Percentiles rank a stretch among this genome's conserved stretches.
Conservation (phyloP, 495 filamentous ascomycete species). For the Penicillium canariense region DNA sequence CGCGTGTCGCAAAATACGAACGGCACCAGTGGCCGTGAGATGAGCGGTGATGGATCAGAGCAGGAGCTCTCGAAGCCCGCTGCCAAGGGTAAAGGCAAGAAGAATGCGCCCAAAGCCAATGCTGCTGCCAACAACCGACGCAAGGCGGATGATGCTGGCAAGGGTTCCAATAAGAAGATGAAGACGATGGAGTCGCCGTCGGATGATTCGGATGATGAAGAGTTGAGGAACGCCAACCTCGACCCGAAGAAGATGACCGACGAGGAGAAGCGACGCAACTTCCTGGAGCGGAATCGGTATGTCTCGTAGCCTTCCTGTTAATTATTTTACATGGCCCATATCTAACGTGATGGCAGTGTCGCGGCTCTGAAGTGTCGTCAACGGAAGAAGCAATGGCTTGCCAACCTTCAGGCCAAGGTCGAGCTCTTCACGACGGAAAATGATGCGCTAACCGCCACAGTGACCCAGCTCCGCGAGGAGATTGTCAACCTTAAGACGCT, state of each 20-base stretch:
- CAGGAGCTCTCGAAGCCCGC: slow-evolving; percentile 62
- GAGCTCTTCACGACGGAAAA: slow-evolving; percentile 90
- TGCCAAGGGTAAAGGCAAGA: slow-evolving; percentile 69
- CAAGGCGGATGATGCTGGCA: slow-evolving; percentile 77
- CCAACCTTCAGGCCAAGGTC: slow-evolving; percentile 91
- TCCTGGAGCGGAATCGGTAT: slow-evolving; percentile 93
- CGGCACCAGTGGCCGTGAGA: slow-evolving; percentile 51
- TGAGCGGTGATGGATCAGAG: slow-evolving; percentile 68
- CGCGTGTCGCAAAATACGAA: slow-evolving; percentile 39
- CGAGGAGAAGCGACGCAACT: slow-evolving; percentile 98
- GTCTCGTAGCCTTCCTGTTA: too few relatives aligned
- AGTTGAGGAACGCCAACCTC: slow-evolving; percentile 38
- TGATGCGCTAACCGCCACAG: slow-evolving; percentile 78
- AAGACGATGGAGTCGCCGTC: slow-evolving; percentile 59
- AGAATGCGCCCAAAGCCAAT: slow-evolving; percentile 49
- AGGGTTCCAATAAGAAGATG: slow-evolving; percentile 68
- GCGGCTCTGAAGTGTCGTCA: slow-evolving; percentile 96
- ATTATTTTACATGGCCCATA: not conserved
- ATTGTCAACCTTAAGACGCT: slow-evolving; percentile 94
- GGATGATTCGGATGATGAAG: slow-evolving; percentile 57
- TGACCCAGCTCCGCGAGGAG: slow-evolving; percentile 83
- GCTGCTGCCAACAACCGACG: slow-evolving; percentile 59
- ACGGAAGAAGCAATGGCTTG: slow-evolving; percentile 98
- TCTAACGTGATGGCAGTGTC: slow-evolving; percentile 60
- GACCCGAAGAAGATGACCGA: slow-evolving; percentile 91